A percentile compares a stretch with the other conserved stretches of the same genome.
phyloP scores from a whole-genome alignment of 2,329 filamentous ascomycete genomes.

The Ophiostoma montium region DNA sequence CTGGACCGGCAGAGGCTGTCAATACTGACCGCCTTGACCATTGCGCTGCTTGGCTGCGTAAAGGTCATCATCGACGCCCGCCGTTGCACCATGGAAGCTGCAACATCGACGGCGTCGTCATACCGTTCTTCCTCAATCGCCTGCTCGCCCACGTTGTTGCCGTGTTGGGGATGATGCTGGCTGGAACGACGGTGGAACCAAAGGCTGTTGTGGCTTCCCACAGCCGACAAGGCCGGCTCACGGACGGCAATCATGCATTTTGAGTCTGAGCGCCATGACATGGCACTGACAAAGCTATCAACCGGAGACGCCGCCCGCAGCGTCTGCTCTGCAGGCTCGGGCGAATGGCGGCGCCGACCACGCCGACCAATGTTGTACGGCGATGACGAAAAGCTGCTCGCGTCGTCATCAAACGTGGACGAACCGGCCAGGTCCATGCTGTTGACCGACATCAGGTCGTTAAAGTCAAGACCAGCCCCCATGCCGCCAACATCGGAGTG shows the following conservation, averaged over 20 bases:
- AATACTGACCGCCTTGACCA: conserved; percentile 1
- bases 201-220: background rate
- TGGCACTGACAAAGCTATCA: background rate
- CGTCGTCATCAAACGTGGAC: background rate
- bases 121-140: conserved; percentile 2
- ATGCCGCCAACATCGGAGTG: background rate
- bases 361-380: background rate
- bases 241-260: background rate
- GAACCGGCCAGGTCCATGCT: background rate
- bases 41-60: background rate
- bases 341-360: background rate
- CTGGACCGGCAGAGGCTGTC: background rate
- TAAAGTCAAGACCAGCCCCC: background rate
- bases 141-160: background rate
- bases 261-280: background rate
- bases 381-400: background rate
- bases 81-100: conserved; percentile 12
- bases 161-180: conserved; percentile 2
- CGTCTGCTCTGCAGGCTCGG: background rate
- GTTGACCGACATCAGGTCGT: background rate
- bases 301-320: background rate
- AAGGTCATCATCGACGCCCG: conserved; percentile 11
- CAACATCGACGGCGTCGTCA: conserved; percentile 15
- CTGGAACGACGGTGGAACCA: background rate
- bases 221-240: background rate